Percentiles rank a stretch among this genome's conserved stretches.
Evolutionary conservation across 257 asterid genomes (phyloP).

Genomic region (Penstemon eatonii): DNA sequence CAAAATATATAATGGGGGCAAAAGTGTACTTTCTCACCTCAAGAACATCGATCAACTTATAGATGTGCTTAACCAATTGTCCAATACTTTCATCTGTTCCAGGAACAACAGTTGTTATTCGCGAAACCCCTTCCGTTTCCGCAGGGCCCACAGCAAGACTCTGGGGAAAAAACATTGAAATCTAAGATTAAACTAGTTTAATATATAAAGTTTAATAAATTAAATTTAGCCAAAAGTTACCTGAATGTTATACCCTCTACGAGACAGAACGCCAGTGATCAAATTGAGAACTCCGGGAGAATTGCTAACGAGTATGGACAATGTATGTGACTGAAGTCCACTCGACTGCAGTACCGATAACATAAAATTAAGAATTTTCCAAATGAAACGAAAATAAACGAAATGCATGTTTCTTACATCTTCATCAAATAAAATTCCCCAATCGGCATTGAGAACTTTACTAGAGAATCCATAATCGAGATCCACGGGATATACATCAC

Average conservation of each 20-base stretch:
- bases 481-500: slow-evolving; percentile 93
- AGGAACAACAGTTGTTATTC: slow-evolving; percentile 89
- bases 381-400: slow-evolving; percentile 12
- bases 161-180: slow-evolving; percentile 29
- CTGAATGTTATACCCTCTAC: slow-evolving; percentile 85
- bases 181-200: neutral
- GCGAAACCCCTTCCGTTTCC: slow-evolving; percentile 74
- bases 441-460: slow-evolving; percentile 82
- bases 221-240: slow-evolving; percentile 32
- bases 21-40: slow-evolving; percentile 48
- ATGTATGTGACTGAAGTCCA: slow-evolving; percentile 79
- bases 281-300: slow-evolving; percentile 81
- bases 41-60: slow-evolving; percentile 76
- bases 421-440: slow-evolving; percentile 78
- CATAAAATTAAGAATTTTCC: slow-evolving; percentile 20
- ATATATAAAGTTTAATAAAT: slow-evolving; percentile 2
- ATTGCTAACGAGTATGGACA: slow-evolving; percentile 71
- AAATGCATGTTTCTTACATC: slow-evolving; percentile 60
- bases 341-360: slow-evolving; percentile 52
- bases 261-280: slow-evolving; percentile 81
- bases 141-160: slow-evolving; percentile 95
- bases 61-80: slow-evolving; percentile 72
- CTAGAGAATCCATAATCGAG: slow-evolving; percentile 48
- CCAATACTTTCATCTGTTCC: slow-evolving; percentile 76
- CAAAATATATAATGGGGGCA: no score